A percentile compares a stretch with the other conserved stretches of the same genome.
Conservation (phyloP, 352 stramenopile genomes). For the Pythium apleroticum region DNA sequence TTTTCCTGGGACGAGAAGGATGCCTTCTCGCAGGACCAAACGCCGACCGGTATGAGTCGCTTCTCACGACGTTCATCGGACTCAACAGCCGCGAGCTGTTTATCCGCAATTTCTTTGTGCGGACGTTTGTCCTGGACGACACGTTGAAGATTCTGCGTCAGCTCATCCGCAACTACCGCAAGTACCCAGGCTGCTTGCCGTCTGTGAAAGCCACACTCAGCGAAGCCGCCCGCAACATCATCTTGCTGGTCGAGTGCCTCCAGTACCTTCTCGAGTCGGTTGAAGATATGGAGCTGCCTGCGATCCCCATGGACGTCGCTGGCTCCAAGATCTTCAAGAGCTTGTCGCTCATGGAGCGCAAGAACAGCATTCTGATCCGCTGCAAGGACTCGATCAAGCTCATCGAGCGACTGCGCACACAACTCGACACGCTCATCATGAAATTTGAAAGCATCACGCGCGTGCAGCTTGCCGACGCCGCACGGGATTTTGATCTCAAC, state of each 20-base stretch:
- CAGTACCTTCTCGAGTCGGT: conserved; percentile 96
- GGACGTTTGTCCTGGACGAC: conserved; percentile 95
- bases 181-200: conserved; percentile 77
- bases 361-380: conserved; percentile 89
- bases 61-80: conserved; percentile 95
- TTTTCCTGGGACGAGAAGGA: conserved; percentile 95
- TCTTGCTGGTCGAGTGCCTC: conserved; percentile 96
- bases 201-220: conserved; percentile 89
- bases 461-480: conserved; percentile 87
- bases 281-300: conserved; percentile 79
- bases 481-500: conserved; percentile 88
- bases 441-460: conserved; percentile 90
- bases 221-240: conserved; percentile 93
- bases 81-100: conserved; percentile 98
- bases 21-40: conserved; percentile 94
- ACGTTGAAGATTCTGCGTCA: conserved; percentile 88
- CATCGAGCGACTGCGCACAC: conserved; percentile 87
- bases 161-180: conserved; percentile 86
- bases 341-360: conserved; percentile 86
- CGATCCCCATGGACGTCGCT: conserved; percentile 45
- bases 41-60: conserved; percentile 93
- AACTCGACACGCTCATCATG: conserved; percentile 91
- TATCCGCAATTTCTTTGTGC: conserved; percentile 96
- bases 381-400: conserved; percentile 96
- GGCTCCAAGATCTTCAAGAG: conserved; percentile 91